phyloP scores from a whole-genome alignment of 2,329 filamentous ascomycete genomes.

The Nemania sp. region DNA sequence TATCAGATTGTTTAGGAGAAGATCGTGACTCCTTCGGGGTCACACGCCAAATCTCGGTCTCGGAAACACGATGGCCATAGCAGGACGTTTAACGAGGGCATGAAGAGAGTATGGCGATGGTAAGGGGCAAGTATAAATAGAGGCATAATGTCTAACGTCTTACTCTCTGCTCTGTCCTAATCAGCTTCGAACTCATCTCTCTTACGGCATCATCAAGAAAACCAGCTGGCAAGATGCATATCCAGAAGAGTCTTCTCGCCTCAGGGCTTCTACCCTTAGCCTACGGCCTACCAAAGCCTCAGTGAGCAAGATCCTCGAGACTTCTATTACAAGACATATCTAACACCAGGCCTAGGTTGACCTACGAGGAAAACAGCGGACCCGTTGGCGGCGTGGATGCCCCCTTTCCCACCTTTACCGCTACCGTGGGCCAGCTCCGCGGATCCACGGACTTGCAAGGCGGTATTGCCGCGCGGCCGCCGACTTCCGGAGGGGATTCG shows the following conservation, averaged over 20 bases:
- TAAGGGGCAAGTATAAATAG: slow-evolving; percentile 25
- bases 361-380: slow-evolving; percentile 58
- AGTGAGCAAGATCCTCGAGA: slow-evolving; percentile 26
- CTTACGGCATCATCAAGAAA: background rate
- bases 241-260: slow-evolving; percentile 31
- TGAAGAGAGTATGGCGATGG: background rate
- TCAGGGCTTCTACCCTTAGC: slow-evolving; percentile 36
- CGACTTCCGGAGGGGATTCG: slow-evolving; percentile 54
- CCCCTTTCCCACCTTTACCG: slow-evolving; percentile 55
- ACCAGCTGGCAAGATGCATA: slow-evolving; percentile 28
- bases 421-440: slow-evolving; percentile 56
- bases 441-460: slow-evolving; percentile 56
- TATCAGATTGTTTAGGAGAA: slow-evolving; percentile 1
- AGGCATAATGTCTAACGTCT: background rate
- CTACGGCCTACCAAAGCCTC: slow-evolving; percentile 37
- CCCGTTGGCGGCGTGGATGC: slow-evolving; percentile 57
- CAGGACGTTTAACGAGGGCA: background rate
- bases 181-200: slow-evolving; percentile 13
- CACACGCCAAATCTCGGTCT: slow-evolving; percentile 15
- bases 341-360: slow-evolving; percentile 50
- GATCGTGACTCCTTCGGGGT: slow-evolving; percentile 21
- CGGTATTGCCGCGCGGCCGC: slow-evolving; percentile 54
- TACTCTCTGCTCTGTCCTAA: background rate
- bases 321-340: background rate
- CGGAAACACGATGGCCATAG: slow-evolving; percentile 16